These are phyloP conservation scores for Geotrichum reessii DNA, from an alignment of 1,139 yeast species.

Conservation along the genomic window DNA sequence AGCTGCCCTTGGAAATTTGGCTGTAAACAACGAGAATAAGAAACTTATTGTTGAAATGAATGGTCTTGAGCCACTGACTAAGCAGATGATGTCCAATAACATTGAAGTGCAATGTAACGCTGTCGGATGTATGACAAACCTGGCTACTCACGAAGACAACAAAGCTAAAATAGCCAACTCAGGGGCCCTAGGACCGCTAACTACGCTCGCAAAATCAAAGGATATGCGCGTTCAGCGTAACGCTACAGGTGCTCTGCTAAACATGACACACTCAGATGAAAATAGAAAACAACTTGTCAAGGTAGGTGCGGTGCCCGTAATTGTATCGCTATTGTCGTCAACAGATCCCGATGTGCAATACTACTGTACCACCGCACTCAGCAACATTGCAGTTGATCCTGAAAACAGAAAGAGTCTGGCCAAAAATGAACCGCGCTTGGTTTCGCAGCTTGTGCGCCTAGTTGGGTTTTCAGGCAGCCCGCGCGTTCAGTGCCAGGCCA, in stretches of 20 bases:
- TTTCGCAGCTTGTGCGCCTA: conserved; percentile 74
- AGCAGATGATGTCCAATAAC: conserved; percentile 95
- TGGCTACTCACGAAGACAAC: conserved; percentile 98
- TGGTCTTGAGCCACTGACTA: conserved; percentile 88
- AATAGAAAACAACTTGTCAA: conserved; percentile 93
- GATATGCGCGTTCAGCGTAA: conserved; percentile 96
- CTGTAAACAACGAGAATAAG: conserved; percentile 93
- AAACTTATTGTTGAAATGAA: conserved; percentile 95
- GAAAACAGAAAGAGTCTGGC: conserved; percentile 80
- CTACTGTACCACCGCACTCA: conserved; percentile 94
- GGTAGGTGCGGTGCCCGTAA: conserved; percentile 97
- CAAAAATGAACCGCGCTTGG: conserved; percentile 87
- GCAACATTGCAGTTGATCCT: conserved; percentile 96
- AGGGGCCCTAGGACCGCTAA: conserved; percentile 93
- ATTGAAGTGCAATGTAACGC: conserved; percentile 99
- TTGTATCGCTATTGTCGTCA: conserved; percentile 78
- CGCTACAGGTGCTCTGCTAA: conserved; percentile 94
- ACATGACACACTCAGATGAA: conserved; percentile 97
- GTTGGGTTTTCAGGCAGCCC: conserved; percentile 88
- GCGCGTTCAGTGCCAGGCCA: conserved; percentile 97
- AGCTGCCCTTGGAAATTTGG: conserved; percentile 95
- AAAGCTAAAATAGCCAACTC: conserved; percentile 91
- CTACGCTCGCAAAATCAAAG: conserved; percentile 87
- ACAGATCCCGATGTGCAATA: conserved; percentile 96
- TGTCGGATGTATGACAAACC: conserved; percentile 95